Evolutionary conservation across 2,329 filamentous ascomycete genomes (phyloP), one percentile per base, ranked within the genome.

Genomic region (Botryosphaeria agaves): DNA sequence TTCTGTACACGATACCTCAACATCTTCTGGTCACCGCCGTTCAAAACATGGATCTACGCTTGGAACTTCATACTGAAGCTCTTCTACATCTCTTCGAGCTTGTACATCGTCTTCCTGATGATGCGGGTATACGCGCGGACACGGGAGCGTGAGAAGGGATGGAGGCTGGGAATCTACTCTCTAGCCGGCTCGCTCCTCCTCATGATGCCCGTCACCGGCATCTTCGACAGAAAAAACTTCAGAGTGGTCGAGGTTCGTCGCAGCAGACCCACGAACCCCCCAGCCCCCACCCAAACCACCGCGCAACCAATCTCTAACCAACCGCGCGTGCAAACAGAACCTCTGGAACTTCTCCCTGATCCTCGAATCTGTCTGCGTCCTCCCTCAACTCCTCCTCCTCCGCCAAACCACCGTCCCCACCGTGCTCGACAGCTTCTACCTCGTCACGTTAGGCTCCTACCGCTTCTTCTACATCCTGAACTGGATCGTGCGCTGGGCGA

Each of bases 371-470:
- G 72, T 91, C 36, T 89, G 80, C 52, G 72, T 94, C 19, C 72
- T 95, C 14, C 87, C 87, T 0, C 87, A 95, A 52, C 74, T 95
- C 1, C 69, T 94, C 5, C 74, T 94, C 26, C 72, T 95, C 9
- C 80, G 87, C 35, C 84, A 94, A 53, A 94, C 87, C n/a, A 84
- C 76, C 16, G 83, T 94, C 0, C 87, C 87, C 0, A 95, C 87
- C 29, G 87, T 94, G 28, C 85, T 95, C 56, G 82, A 93, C 52
- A 92, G 82, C n/a, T 93, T 80, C 58, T 95, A 95, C 55, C 78
- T 95, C 32, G 62, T 89, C 29, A 74, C 83, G 1, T 69, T 94
- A 1, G 87, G 85, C 20, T 76, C 76, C 8, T 95, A 94, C 57
- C 80, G 87, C 34, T 80, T 65, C 29, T 70, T 94, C 37, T 94